phyloP scores from a whole-genome alignment of 176 grass and related monocot genomes.

The Rhynchospora pubera region DNA sequence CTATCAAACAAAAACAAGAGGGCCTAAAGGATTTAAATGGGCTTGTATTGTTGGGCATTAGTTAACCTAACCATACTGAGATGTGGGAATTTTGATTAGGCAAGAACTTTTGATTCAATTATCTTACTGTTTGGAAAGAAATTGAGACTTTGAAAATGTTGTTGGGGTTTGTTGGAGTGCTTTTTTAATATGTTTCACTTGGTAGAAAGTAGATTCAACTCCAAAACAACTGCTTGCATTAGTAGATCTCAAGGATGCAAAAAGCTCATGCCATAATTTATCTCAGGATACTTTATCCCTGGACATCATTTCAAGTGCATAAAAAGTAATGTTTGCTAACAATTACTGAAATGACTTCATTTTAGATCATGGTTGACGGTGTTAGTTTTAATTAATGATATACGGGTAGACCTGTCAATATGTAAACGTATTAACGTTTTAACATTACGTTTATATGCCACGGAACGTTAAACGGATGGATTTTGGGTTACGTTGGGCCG shows the following conservation, averaged over 20 bases:
- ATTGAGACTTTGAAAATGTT: slow-evolving; percentile 5
- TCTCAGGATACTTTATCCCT: not conserved
- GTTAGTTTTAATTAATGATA: not conserved
- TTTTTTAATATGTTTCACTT: slow-evolving; percentile 22
- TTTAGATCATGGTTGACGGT: not conserved
- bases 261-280: not conserved
- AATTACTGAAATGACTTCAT: not conserved
- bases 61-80: slow-evolving; percentile 11
- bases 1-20: not conserved
- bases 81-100: slow-evolving; percentile 3
- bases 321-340: not conserved
- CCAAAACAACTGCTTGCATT: slow-evolving; percentile 8
- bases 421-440: no score
- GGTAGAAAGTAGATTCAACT: slow-evolving; percentile 25
- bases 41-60: slow-evolving; percentile 8
- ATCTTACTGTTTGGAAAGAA: not conserved
- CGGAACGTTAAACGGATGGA: no score
- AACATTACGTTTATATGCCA: no score
- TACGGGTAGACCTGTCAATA: no score
- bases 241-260: not conserved
- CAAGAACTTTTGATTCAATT: not conserved
- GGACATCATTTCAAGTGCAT: no score
- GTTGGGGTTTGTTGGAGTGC: slow-evolving; percentile 28
- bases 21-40: not conserved
- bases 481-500: no score